These are phyloP conservation scores for Helminthosporium solani DNA, from an alignment of 2,329 filamentous ascomycete species.

Conservation along the genomic window DNA sequence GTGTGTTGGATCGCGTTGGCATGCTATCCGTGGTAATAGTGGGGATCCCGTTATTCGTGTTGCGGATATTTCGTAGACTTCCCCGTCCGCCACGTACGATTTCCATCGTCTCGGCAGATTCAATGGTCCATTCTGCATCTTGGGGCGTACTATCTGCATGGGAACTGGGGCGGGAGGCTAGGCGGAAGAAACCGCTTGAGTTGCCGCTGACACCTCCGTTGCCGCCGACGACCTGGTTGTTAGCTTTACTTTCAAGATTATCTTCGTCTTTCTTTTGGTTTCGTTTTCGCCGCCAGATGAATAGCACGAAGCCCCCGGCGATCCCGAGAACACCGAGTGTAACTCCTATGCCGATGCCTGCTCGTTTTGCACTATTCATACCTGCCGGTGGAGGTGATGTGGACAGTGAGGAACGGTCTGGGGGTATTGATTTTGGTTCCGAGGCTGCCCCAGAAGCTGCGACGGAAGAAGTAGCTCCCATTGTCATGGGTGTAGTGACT, in stretches of 20 bases:
- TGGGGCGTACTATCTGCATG: not conserved
- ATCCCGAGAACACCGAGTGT: constrained; percentile 16
- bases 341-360: constrained; percentile 21
- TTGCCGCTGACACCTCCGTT: not conserved
- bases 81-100: constrained; percentile 15
- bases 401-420: constrained; percentile 15
- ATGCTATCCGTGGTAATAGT: not conserved
- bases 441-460: not conserved
- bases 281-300: constrained; percentile 16
- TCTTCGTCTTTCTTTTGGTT: constrained; percentile 1
- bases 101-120: constrained; percentile 20
- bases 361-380: constrained; percentile 11
- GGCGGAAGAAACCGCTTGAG: constrained; percentile 6
- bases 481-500: not conserved
- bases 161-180: not conserved
- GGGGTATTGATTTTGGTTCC: not conserved
- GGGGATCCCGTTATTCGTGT: not conserved
- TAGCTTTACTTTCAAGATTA: not conserved
- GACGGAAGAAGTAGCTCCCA: not conserved
- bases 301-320: constrained; percentile 12
- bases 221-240: not conserved
- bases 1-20: not conserved
- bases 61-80: constrained; percentile 8
- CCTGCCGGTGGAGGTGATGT: constrained; percentile 1
- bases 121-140: constrained; percentile 22